Conservation (phyloP, 2,329 filamentous ascomycete species). For the Fusarium tjaetaba region DNA sequence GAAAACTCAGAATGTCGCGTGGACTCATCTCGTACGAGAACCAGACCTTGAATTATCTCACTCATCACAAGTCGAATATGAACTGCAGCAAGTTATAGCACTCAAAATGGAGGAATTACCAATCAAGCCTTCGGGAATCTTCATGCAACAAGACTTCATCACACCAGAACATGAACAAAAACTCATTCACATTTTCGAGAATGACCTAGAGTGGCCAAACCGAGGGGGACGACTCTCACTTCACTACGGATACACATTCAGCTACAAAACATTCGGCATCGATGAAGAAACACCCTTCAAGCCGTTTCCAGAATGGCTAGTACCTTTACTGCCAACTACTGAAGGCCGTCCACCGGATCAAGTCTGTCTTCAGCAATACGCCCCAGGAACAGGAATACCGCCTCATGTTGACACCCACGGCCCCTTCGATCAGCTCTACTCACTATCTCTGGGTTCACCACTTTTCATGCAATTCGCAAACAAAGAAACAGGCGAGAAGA, state of each 20-base stretch:
- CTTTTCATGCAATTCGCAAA: constrained; percentile 57
- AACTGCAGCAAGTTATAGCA: neutral
- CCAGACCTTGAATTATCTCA: neutral
- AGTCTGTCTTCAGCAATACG: constrained; percentile 69
- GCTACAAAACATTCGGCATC: constrained; percentile 67
- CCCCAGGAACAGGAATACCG: constrained; percentile 68
- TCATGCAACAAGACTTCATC: constrained; percentile 60
- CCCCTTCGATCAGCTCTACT: constrained; percentile 57
- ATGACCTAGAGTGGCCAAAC: constrained; percentile 58
- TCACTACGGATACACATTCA: constrained; percentile 67
- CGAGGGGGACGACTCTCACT: constrained; percentile 59
- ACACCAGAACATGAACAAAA: constrained; percentile 54
- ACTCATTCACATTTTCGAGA: constrained; percentile 55
- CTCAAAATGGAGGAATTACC: constrained; percentile 40
- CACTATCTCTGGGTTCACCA: constrained; percentile 54
- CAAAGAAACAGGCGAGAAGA: constrained; percentile 39
- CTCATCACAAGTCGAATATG: neutral
- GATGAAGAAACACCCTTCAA: constrained; percentile 60
- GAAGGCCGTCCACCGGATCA: constrained; percentile 62
- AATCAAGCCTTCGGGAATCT: constrained; percentile 49
- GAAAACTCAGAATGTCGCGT: constrained; percentile 9
- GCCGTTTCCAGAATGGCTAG: constrained; percentile 62
- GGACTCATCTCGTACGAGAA: neutral
- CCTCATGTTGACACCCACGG: constrained; percentile 69
- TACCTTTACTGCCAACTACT: constrained; percentile 56